phyloP scores from a whole-genome alignment of 1,284 basidiomycete species.

The Cystobasidium sp. region DNA sequence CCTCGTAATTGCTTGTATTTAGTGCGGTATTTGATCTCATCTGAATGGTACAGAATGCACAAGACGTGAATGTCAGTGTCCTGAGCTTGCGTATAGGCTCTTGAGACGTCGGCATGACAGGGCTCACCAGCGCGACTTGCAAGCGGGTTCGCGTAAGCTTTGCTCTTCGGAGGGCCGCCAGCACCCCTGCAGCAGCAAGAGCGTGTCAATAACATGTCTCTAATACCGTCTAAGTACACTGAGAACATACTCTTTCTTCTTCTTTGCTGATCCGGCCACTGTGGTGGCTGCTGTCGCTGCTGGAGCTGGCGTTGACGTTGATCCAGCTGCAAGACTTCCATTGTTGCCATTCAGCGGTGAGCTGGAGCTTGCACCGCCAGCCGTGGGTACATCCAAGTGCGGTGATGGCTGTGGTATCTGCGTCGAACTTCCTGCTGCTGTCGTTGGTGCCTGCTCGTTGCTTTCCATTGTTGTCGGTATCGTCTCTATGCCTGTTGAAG shows the following conservation, averaged over 20 bases:
- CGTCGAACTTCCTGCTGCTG: neutral
- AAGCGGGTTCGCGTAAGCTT: slow-evolving; percentile 31
- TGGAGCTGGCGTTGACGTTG: neutral
- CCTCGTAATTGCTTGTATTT: slow-evolving; percentile 89
- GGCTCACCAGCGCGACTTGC: slow-evolving; percentile 35
- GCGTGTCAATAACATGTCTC: neutral
- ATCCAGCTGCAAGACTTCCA: slow-evolving; percentile 8
- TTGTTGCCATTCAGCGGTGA: slow-evolving; percentile 3
- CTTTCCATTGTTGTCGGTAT: slow-evolving; percentile 28
- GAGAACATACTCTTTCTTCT: slow-evolving; percentile 30
- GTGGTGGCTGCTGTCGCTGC: slow-evolving; percentile 6
- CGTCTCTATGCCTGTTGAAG: neutral
- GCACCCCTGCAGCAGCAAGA: slow-evolving; percentile 17
- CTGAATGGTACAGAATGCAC: slow-evolving; percentile 56
- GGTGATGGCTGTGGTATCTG: neutral
- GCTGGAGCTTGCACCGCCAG: slow-evolving; percentile 18
- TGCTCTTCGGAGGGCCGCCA: slow-evolving; percentile 30
- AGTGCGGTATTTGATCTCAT: slow-evolving; percentile 83
- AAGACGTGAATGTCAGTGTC: neutral
- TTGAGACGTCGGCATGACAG: neutral
- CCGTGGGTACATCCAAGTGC: neutral
- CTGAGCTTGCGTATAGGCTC: neutral
- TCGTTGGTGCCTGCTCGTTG: neutral
- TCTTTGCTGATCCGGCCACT: slow-evolving; percentile 4
- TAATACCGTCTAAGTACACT: neutral